A percentile compares a stretch with the other conserved stretches of the same genome.
These are phyloP conservation scores for Chlorella variabilis DNA, from an alignment of 163 green algal genomes.

Conservation along the genomic window DNA sequence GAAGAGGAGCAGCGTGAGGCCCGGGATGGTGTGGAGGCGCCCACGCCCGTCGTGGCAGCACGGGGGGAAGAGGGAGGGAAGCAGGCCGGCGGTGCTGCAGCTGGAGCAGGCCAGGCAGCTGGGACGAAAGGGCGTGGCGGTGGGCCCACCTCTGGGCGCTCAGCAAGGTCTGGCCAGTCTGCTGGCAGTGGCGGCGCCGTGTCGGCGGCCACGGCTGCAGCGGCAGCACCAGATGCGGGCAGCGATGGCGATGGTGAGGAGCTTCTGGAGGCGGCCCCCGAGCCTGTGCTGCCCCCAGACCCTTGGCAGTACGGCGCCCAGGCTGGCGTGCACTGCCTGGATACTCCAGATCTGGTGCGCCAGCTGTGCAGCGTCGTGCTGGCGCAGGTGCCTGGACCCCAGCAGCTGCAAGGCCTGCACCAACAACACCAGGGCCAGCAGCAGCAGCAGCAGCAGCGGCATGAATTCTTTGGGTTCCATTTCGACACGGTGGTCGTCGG, in stretches of 20 bases:
- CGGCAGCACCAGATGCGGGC: not conserved
- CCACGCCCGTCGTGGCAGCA: too few relatives aligned
- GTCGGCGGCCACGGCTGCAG: not conserved
- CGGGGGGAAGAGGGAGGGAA: not conserved
- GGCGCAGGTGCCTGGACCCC: too few relatives aligned
- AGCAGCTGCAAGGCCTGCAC: too few relatives aligned
- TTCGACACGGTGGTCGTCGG: conserved; percentile 24
- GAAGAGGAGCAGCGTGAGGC: not conserved
- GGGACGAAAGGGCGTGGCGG: not conserved
- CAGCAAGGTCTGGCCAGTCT: too few relatives aligned
- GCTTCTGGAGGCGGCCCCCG: conserved; percentile 1
- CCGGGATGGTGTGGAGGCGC: too few relatives aligned
- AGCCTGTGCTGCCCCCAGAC: conserved; percentile 14
- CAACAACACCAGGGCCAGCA: not conserved
- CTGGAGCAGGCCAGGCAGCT: not conserved
- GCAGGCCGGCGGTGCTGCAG: not conserved
- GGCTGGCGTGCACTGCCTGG: conserved; percentile 18
- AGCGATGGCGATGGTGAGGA: conserved; percentile 5
- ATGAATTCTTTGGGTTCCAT: conserved; percentile 32
- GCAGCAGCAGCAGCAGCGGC: conserved; percentile 28
- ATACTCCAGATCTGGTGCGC: not conserved
- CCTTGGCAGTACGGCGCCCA: conserved; percentile 9
- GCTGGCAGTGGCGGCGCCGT: not conserved
- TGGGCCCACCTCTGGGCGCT: not conserved
- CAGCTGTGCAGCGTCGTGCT: conserved; percentile 30